A percentile compares a stretch with the other conserved stretches of the same genome.
Evolutionary conservation across 257 asterid species (phyloP).

Genomic region (Lycium ferocissimum): DNA sequence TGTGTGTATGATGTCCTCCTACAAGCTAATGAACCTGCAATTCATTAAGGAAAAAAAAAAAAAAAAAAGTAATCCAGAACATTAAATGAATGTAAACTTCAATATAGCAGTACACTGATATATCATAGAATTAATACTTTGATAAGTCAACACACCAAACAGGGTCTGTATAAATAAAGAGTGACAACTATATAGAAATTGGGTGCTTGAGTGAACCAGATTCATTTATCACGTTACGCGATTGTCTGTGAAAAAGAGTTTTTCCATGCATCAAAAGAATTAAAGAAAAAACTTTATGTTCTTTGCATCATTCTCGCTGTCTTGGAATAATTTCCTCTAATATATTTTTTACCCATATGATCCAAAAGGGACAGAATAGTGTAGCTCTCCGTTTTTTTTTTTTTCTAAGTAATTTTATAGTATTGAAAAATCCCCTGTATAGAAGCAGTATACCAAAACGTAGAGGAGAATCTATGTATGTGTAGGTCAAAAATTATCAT

Average conservation of each 20-base stretch:
- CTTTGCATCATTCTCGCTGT: background rate
- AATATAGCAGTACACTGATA: background rate
- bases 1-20: slow-evolving; percentile 23
- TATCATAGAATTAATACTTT: background rate
- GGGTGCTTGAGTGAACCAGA: background rate
- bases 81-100: background rate
- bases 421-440: background rate
- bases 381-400: background rate
- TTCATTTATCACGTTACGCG: background rate
- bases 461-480: background rate
- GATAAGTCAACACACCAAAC: background rate
- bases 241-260: background rate
- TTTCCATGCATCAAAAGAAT: background rate
- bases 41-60: background rate
- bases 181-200: background rate
- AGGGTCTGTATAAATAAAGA: background rate
- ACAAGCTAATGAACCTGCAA: slow-evolving; percentile 40
- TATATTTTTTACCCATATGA: background rate
- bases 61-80: background rate
- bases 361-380: background rate
- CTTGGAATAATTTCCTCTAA: background rate
- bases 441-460: background rate
- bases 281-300: background rate
- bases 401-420: background rate
- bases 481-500: background rate